Percentiles rank a stretch among this genome's conserved stretches.
These are phyloP conservation scores for Diplodia scrobiculata DNA, from an alignment of 2,329 filamentous ascomycete genomes.

Conservation along the genomic window DNA sequence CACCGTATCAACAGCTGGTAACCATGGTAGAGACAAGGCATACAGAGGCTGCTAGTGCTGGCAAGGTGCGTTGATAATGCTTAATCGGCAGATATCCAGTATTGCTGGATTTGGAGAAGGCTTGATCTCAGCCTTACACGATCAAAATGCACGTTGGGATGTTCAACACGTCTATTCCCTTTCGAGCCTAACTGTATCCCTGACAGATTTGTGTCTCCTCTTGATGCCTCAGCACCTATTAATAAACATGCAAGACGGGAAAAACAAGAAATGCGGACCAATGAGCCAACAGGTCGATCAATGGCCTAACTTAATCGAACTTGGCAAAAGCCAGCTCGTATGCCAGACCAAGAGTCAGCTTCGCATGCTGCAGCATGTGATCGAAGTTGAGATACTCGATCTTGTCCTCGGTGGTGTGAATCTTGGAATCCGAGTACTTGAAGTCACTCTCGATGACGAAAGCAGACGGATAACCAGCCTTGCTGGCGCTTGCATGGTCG, in stretches of 20 bases:
- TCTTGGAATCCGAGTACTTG: slow-evolving; percentile 64
- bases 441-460: slow-evolving; percentile 77
- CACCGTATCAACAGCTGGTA: not conserved
- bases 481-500: slow-evolving; percentile 72
- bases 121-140: slow-evolving; percentile 15
- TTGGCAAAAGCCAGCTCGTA: slow-evolving; percentile 81
- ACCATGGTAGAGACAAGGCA: not conserved
- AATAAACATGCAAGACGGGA: not conserved
- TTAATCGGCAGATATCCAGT: slow-evolving; percentile 4
- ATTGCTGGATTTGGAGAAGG: slow-evolving; percentile 5
- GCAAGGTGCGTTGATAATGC: not conserved
- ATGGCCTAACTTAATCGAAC: slow-evolving; percentile 52
- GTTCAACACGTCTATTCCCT: slow-evolving; percentile 12
- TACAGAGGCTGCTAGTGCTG: not conserved
- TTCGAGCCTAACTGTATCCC: slow-evolving; percentile 2
- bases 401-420: slow-evolving; percentile 69
- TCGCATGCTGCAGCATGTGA: slow-evolving; percentile 89
- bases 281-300: not conserved
- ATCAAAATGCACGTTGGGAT: slow-evolving; percentile 15
- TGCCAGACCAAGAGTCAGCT: slow-evolving; percentile 77
- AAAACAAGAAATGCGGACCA: slow-evolving; percentile 5
- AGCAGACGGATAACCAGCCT: slow-evolving; percentile 72
- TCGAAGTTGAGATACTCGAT: slow-evolving; percentile 77
- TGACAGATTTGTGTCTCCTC: slow-evolving; percentile 13
- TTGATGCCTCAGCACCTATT: not conserved